Conservation (phyloP, 345 rosid genomes). For the Rhodamnia argentea region DNA sequence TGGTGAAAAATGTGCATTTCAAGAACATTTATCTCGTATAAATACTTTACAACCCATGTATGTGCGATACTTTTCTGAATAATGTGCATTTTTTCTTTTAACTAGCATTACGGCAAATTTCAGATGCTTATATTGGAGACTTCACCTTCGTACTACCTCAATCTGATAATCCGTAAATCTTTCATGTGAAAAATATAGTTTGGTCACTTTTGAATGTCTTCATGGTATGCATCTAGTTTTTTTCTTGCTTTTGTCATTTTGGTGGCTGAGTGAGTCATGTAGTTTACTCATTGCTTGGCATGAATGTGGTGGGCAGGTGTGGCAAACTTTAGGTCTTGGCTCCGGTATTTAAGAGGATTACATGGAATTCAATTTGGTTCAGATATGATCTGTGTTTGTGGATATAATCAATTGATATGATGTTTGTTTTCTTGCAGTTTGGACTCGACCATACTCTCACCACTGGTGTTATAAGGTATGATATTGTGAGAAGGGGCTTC, state of each 20-base stretch:
- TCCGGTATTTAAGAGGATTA: neutral
- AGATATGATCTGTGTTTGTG: neutral
- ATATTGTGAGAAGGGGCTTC: neutral
- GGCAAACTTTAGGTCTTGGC: neutral
- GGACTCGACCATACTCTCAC: constrained; percentile 97
- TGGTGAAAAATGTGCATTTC: neutral
- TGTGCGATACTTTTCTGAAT: neutral
- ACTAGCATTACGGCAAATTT: neutral
- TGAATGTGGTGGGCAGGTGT: neutral
- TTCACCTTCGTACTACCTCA: neutral
- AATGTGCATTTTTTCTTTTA: neutral
- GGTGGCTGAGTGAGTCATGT: neutral
- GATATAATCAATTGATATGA: neutral
- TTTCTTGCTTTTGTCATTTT: neutral
- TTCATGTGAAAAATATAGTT: neutral
- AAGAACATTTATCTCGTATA: neutral
- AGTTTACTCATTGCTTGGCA: neutral
- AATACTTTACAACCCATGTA: neutral
- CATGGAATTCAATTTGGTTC: neutral
- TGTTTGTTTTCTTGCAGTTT: constrained; percentile 37
- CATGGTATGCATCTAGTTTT: neutral
- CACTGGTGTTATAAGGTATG: constrained; percentile 91
- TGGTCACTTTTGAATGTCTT: neutral
- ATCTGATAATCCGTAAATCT: neutral
- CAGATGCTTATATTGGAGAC: neutral